A percentile compares a stretch with the other conserved stretches of the same genome.
Conservation (phyloP, 2,329 filamentous ascomycete species). For the Fusarium cicatricum region DNA sequence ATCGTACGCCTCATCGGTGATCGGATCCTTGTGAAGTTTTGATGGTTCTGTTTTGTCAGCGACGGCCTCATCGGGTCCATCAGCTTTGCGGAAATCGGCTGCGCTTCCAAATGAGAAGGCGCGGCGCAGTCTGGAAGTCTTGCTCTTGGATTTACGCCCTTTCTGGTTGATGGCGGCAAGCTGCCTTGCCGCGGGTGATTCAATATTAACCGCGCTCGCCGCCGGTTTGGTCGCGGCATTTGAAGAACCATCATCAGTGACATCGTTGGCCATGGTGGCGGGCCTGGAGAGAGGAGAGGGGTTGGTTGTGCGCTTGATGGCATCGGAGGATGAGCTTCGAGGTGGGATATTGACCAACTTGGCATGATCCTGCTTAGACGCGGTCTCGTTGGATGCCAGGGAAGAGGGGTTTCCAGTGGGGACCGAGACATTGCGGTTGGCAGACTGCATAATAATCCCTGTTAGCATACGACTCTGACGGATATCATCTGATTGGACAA, state of each 20-base stretch:
- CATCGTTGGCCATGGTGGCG: slow-evolving; percentile 67
- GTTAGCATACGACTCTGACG: slow-evolving; percentile 56
- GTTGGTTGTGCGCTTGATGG: slow-evolving; percentile 69
- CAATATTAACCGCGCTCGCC: slow-evolving; percentile 49
- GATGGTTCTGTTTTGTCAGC: slow-evolving; percentile 48
- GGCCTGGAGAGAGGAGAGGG: slow-evolving; percentile 80
- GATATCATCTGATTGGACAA: slow-evolving; percentile 55
- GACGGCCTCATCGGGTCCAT: slow-evolving; percentile 64
- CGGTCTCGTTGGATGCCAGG: slow-evolving; percentile 56
- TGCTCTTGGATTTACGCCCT: slow-evolving; percentile 79
- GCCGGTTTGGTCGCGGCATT: slow-evolving; percentile 37
- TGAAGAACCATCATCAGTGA: slow-evolving; percentile 54
- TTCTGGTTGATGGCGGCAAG: slow-evolving; percentile 88
- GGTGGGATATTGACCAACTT: slow-evolving; percentile 67
- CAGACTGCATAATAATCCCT: slow-evolving; percentile 59
- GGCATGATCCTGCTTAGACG: slow-evolving; percentile 60
- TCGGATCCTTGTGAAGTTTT: slow-evolving; percentile 72
- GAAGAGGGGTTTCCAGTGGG: slow-evolving; percentile 63
- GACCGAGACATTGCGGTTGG: slow-evolving; percentile 65
- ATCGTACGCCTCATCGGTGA: slow-evolving; percentile 72
- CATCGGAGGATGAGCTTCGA: slow-evolving; percentile 71
- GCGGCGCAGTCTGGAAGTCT: slow-evolving; percentile 83
- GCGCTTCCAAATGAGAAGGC: slow-evolving; percentile 98
- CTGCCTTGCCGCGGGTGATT: slow-evolving; percentile 82
- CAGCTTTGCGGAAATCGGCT: slow-evolving; percentile 83